Evolutionary conservation across 257 asterid species (phyloP).

Genomic region (Solanum tarijense): DNA sequence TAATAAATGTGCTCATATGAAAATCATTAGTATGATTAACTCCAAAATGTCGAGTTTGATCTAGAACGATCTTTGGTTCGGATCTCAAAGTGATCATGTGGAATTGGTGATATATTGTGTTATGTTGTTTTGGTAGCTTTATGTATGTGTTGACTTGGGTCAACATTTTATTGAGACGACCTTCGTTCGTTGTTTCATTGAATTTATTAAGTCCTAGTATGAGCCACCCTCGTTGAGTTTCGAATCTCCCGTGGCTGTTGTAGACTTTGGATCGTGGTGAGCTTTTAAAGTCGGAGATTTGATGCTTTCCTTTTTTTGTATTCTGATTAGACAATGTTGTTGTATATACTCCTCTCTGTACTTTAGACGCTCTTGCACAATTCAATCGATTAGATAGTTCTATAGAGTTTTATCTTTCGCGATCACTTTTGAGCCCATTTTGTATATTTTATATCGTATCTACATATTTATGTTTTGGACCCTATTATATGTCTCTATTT

Average conservation of each 20-base stretch:
- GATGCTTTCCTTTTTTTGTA: not conserved
- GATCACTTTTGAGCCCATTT: not conserved
- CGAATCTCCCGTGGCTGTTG: not conserved
- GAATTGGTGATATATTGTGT: not conserved
- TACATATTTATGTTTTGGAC: not conserved
- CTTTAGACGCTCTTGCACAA: not conserved
- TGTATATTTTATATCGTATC: not conserved
- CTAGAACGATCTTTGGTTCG: not conserved
- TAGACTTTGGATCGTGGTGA: not conserved
- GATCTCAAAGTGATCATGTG: not conserved
- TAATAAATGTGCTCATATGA: not conserved
- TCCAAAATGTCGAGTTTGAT: not conserved
- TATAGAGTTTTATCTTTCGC: too few relatives aligned
- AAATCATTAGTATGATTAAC: not conserved
- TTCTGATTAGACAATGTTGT: not conserved
- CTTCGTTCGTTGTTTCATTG: not conserved
- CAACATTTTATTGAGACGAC: not conserved
- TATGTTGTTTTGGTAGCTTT: not conserved
- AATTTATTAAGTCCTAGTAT: not conserved
- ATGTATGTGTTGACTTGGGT: not conserved
- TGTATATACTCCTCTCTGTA: not conserved
- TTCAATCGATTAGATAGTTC: not conserved
- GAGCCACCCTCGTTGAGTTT: not conserved
- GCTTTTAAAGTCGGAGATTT: not conserved
- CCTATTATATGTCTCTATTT: not conserved